Base-by-base conservation (phyloP, 305 asterid genomes). In the Fraxinus xanthoxyloides region DNA sequence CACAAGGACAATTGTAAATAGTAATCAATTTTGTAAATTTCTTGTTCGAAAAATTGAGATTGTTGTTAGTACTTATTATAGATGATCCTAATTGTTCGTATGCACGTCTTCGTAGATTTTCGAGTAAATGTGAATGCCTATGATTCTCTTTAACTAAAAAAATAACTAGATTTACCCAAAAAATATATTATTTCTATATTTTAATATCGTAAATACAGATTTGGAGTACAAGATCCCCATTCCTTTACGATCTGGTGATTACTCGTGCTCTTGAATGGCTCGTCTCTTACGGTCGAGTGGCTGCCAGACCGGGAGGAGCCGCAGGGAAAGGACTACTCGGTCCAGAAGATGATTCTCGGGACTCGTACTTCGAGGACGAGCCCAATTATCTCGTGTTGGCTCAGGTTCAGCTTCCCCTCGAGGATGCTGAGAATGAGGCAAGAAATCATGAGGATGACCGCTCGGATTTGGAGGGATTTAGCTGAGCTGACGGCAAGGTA, bases 1-100 rank as follows among this genome's bases (percentile, higher is more conserved):
- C 67, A 74, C 51, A 81, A 79, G 86, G 61, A 40, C 32, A 80
- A 72, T 17, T 84, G 85, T 75, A 61, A 28, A 80, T 78, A 76
- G 82, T 72, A 82, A 75, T 79, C 77, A 82, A 19, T 79, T 59
- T 54, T 87, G 90, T 88, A 84, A 77, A 74, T 84, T 78, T 70
- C 76, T 72, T 75, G 40, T 82, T 72, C 77, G 73, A 30, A 67
- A 26, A 15, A 67, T 26, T 26, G 36, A 26, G 75, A 26, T 10
- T 67, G 75, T 28, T 67, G 10, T 30, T 28, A 67, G 36, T 56
- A 6, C 65, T 56, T 56, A 19, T 7, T 23, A 23, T 61, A 23
- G 30, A 61, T 61, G 69, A 61, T 61, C 70, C 70, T 61, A 61
- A 61, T 23, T 56, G 67, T 54, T 6, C 3, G 65, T 56, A 56